Evolutionary conservation across 257 asterid species (phyloP).

Genomic region (Rauvolfia tetraphylla): DNA sequence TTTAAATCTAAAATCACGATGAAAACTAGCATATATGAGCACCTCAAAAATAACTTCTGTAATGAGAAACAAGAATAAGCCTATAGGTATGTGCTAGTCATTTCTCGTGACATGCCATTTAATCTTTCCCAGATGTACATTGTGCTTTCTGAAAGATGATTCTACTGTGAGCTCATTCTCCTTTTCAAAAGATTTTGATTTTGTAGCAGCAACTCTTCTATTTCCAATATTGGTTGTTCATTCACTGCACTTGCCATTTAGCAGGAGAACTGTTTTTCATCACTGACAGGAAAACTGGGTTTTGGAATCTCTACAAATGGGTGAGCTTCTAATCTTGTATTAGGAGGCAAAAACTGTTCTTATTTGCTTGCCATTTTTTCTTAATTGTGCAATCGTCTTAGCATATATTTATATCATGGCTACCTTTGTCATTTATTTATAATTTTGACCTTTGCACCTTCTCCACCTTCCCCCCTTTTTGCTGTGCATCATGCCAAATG

Average conservation of each 20-base stretch:
- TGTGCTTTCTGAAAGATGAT: no score
- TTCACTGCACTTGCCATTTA: constrained; percentile 23
- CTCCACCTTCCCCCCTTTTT: background rate
- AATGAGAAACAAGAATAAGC: background rate
- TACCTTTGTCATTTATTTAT: background rate
- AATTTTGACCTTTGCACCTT: background rate
- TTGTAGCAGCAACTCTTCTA: background rate
- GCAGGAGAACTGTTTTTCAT: constrained; percentile 92
- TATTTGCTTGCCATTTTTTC: constrained; percentile 8
- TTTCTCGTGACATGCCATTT: background rate
- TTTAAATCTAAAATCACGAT: background rate
- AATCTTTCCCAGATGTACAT: background rate
- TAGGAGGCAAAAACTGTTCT: background rate
- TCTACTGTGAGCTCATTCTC: background rate
- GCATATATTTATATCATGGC: background rate
- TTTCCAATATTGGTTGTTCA: background rate
- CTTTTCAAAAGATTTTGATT: background rate
- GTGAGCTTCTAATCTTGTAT: constrained; percentile 36
- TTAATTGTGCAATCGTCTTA: background rate
- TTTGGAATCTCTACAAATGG: constrained; percentile 97
- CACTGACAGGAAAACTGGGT: constrained; percentile 83
- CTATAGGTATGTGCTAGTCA: background rate
- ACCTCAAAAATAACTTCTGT: background rate
- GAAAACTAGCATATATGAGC: background rate
- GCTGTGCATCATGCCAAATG: background rate